These are phyloP conservation scores for Logfia minima DNA, from an alignment of 129 eudicot genomes.

Conservation along the genomic window DNA sequence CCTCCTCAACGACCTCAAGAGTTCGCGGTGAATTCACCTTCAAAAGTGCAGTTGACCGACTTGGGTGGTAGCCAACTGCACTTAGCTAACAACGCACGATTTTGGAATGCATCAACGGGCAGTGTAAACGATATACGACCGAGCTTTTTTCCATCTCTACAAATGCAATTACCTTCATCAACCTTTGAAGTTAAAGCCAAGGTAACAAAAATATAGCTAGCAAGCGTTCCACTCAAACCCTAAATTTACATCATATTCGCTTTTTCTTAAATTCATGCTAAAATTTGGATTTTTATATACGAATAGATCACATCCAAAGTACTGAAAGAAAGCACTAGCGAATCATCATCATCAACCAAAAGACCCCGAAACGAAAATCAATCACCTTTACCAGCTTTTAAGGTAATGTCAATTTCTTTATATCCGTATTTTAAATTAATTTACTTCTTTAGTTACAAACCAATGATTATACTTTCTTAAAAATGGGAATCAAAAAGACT, in stretches of 20 bases:
- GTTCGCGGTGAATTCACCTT: constrained; percentile 43
- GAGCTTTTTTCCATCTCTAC: constrained; percentile 53
- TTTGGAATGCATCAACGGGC: constrained; percentile 67
- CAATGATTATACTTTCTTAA: background rate
- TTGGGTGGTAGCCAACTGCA: constrained; percentile 30
- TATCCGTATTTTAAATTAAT: background rate
- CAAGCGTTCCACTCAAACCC: constrained; percentile 31
- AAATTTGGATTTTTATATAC: background rate
- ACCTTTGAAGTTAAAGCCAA: constrained; percentile 64
- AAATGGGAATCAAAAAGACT: background rate
- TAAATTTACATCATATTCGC: background rate
- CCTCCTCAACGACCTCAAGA: constrained; percentile 29
- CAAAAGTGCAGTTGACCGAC: constrained; percentile 28
- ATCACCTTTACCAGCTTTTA: constrained; percentile 78
- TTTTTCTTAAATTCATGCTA: background rate
- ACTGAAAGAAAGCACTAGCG: constrained; percentile 51
- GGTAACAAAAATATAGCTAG: constrained; percentile 58
- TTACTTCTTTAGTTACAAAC: background rate
- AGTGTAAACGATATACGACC: constrained; percentile 45
- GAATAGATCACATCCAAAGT: constrained; percentile 44
- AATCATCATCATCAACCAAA: constrained; percentile 56
- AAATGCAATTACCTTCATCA: constrained; percentile 48
- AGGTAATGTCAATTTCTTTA: constrained; percentile 48
- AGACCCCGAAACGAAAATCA: constrained; percentile 72
- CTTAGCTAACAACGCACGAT: constrained; percentile 49